Evolutionary conservation across 371 early-diverging fungal species (phyloP), one percentile per base, ranked within the genome.

Genomic region (Dinochytrium kinnereticum): DNA sequence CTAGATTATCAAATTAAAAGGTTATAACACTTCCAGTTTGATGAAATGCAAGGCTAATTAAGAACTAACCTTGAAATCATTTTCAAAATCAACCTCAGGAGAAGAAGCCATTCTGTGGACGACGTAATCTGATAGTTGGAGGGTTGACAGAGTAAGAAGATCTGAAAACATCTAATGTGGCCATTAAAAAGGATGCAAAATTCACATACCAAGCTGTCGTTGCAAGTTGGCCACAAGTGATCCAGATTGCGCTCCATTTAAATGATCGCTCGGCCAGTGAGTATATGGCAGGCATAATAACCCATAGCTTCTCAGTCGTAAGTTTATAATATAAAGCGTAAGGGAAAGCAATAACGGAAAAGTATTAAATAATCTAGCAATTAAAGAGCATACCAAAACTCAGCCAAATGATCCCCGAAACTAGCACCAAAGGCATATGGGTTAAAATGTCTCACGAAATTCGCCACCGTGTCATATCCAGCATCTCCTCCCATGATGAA

Each of bases 401-500:
- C 39, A 82, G 79, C 21, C 84, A 88, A 17, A 84, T 84, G 61
- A 87, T 66, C 57, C 2, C 92, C 68, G 68, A 78, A 24, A 88
- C 87, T 40, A 21, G 85, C 84, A 0, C 91, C 91, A 49, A 71
- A 73, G 24, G 83, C 39, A 19, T 75, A 24, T 19, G 74, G 59
- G 1, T 81, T 69, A 70, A 84, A 91, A 1, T 65, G 73, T 0
- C 78, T 75, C n/a, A 91, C 69, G 72, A 89, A 88, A 51, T 90
- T 89, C 7, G 87, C 76, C 15, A 91, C 73, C 0, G 90, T 89
- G 66, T 86, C 79, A 40, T 88, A 89, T 13, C 78, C 86, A 33
- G 68, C 68, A 72, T 90, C 91, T 0, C 85, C 90, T 13, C 90
- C 91, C 7, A 82, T 83, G 1, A 88, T 86, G 68, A 90, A 91